Base-by-base conservation (phyloP, 768 basidiomycete species). In the Lactarius akahatsu region DNA sequence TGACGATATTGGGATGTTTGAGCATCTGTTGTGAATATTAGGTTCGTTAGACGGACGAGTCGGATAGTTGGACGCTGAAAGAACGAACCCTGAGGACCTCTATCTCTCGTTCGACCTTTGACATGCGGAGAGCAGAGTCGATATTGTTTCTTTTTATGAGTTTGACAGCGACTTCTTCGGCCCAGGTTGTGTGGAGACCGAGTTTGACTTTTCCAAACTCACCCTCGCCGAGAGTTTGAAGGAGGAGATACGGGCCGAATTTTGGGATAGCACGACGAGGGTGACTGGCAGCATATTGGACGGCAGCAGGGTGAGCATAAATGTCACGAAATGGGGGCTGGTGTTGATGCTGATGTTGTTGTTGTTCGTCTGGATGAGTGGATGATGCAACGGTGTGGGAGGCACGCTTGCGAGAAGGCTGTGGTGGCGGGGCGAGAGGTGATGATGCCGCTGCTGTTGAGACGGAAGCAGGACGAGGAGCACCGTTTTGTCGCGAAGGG, bases 131-230 rank as follows among this genome's bases (percentile, higher is more conserved):
- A 16, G 85, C 80, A 63, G 85, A 90, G 72, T 98, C 96, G 64
- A 98, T 87, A 74, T 92, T 98, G 38, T 94, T 94, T 62, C 95
- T 81, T 62, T 95, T 84, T 72, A 98, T 98, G 65, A 99, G 82
- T 80, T 99, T 99, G 73, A 98, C 95, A 15, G 96, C 96, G n/a
- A 96, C 96, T 75, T 98, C 96, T 76, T 97, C 95, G 36, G 94
- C 95, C 88, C 91, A 97, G 70, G 91, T 87, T 71, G 82, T 83
- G 73, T 98, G 96, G 61, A 98, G 81, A 6, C 96, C 96, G n/a
- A 98, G 86, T 76, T 98, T 98, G 79, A 98, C 96, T 76, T 98
- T 98, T 56, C 95, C 96, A 74, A 98, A 98, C 80, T 98, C 96
- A 71, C 96, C 96, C 78, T 99, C 96, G 55, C 97, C 97, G 23